These are phyloP conservation scores for Aspergillus jensenii DNA, from an alignment of 2,329 filamentous ascomycete genomes.

Conservation along the genomic window DNA sequence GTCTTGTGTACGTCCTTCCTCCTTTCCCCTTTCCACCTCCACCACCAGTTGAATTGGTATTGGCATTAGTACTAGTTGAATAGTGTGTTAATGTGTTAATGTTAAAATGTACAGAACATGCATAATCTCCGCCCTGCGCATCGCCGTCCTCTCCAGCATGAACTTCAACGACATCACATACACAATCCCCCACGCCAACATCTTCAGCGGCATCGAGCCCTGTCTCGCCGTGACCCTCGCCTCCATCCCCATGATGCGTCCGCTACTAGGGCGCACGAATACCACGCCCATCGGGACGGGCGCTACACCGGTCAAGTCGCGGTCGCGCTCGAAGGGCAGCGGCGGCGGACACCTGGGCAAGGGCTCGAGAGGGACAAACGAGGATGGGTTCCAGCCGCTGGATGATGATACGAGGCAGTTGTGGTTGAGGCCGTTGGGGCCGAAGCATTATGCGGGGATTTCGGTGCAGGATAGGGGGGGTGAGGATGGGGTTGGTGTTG, in stretches of 20 bases:
- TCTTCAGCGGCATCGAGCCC: slow-evolving; percentile 28
- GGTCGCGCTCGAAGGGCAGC: neutral
- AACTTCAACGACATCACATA: slow-evolving; percentile 23
- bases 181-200: slow-evolving; percentile 23
- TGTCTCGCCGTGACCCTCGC: slow-evolving; percentile 23
- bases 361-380: neutral
- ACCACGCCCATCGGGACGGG: slow-evolving; percentile 22
- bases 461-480: neutral
- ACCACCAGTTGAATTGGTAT: no score
- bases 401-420: slow-evolving; percentile 30
- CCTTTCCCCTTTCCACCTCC: neutral
- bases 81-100: no score
- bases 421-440: slow-evolving; percentile 22
- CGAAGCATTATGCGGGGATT: slow-evolving; percentile 14
- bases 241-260: slow-evolving; percentile 26
- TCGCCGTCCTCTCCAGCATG: slow-evolving; percentile 21
- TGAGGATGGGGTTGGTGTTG: neutral
- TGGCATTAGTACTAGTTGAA: no score
- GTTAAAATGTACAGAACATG: slow-evolving; percentile 21
- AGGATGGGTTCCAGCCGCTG: slow-evolving; percentile 26
- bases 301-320: neutral
- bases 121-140: slow-evolving; percentile 26
- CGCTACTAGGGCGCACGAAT: slow-evolving; percentile 30
- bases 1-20: slow-evolving; percentile 19
- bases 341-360: neutral